Evolutionary conservation across 257 asterid species (phyloP), one percentile per base, ranked within the genome.

Genomic region (Jasminum sambac): DNA sequence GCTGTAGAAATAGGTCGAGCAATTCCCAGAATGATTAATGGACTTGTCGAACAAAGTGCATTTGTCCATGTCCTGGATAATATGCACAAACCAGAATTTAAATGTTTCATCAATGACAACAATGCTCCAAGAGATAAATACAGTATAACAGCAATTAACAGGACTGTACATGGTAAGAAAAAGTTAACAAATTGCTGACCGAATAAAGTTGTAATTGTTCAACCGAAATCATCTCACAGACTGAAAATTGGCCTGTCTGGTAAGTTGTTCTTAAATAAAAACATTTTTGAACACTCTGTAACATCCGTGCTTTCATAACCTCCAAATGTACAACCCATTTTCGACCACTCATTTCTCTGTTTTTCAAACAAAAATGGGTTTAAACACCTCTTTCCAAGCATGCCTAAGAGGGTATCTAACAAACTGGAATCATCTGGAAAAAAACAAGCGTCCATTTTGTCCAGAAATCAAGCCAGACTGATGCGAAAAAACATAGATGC

Each of bases 11-110:
- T 67, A 59, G 87, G 88, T 62, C 96, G 89, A 69, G 89, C 92
- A 84, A 89, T 84, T n/a, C 98, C 97, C 76, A 93, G 81, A 71
- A 93, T 41, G 73, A 89, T 83, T 59, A 90, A 85, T 64, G 98
- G 97, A 71, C 90, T 81, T 74, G 86, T 83, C 38, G 96, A 88
- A 61, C 74, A 75, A 43, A 86, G 67, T 64, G 86, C 86, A 73
- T 66, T 76, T 82, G 80, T 72, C 76, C 81, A 46, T 68, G 81
- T 81, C 92, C 97, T 93, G 80, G 72, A 75, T 67, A 48, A 64
- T 76, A 85, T 40, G 82, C 58, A 55, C 21, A 73, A 57, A 76
- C 72, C 68, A 69, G 67, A 72, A 67, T 64, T 39, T 10, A 39
- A 39, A 39, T 39, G 11, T 11, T 64, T 21, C 36, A 66, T 68